Conservation (phyloP, 768 basidiomycete genomes). For the Tylopilus balloui region DNA sequence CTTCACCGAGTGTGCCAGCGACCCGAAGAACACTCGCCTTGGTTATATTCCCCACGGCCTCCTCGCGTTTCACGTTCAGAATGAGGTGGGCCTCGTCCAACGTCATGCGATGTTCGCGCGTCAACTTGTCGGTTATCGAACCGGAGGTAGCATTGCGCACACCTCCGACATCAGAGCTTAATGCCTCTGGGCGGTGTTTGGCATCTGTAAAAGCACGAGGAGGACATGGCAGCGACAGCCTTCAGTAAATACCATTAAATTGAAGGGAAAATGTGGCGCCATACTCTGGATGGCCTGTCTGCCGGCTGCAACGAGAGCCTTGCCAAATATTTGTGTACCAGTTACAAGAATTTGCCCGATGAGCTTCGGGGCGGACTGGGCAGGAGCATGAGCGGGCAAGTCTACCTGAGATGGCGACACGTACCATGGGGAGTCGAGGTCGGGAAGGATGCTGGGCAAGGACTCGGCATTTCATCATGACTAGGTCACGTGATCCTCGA, state of each 20-base stretch:
- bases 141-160: conserved; percentile 69
- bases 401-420: not conserved
- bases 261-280: conserved; percentile 24
- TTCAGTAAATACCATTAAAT: conserved; percentile 1
- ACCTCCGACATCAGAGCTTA: conserved; percentile 68
- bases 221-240: not conserved
- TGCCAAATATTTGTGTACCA: conserved; percentile 80
- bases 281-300: conserved; percentile 90
- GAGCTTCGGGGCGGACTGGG: conserved; percentile 72
- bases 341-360: conserved; percentile 76
- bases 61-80: conserved; percentile 78
- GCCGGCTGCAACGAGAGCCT: conserved; percentile 86
- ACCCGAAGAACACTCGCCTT: conserved; percentile 47
- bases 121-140: conserved; percentile 77
- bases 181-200: conserved; percentile 67
- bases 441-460: not conserved
- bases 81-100: conserved; percentile 93
- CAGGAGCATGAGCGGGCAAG: not conserved
- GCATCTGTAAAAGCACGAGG: conserved; percentile 57
- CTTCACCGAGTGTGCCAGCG: not conserved
- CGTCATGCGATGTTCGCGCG: conserved; percentile 86
- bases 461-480: not conserved
- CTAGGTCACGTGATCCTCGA: conserved; percentile 19
- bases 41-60: conserved; percentile 60
- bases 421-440: conserved; percentile 22